Base-by-base conservation (phyloP, 768 basidiomycete species). In the Macrolepiota fuliginosa region DNA sequence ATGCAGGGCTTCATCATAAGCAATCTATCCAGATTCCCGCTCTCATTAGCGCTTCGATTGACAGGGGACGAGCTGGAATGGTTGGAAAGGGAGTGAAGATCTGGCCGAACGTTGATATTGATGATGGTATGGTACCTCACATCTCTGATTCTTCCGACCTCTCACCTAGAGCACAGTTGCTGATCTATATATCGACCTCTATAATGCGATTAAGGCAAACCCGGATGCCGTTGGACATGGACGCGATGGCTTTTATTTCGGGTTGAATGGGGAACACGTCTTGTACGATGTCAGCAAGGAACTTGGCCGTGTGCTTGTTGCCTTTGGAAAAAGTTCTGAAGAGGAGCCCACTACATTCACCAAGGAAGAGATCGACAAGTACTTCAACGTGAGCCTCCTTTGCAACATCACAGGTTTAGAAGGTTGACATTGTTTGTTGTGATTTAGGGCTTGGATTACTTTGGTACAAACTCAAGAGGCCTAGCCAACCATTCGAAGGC, bases 71-170 rank as follows among this genome's bases (percentile, higher is more conserved):
- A 37, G 83, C 76, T 1, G 85, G 81, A 3, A 70, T 83, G 64
- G 70, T 86, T 9, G 85, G 85, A 1, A 67, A 76, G 53, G 85
- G 86, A 11, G 76, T 79, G 67, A 81, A 85, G 47, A 64, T 79
- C 25, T 86, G 84, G 84, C 76, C 77, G 1, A 74, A 84, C 62
- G 81, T 88, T 19, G 78, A 86, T 61, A 78, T 87, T 56, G 71
- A 80, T 47, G 85, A 87, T 37, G 72, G 83, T 82, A 56, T 55
- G 73, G 7, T 5, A 19, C 7, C 5, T 10, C 19, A 17, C 22
- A 2, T 36, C 24, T 17, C 19, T 24, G 3, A 17, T 24, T 42
- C 42, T 45, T 19, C 36, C 51, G 6, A 13, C 22, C 32, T 4
- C 57, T 53, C n/a, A n/a, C 35, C 19, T n/a, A 29, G 1, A 24